These are phyloP conservation scores for Alternaria angustiovoidea DNA, from an alignment of 2,329 filamentous ascomycete species.

Conservation along the genomic window DNA sequence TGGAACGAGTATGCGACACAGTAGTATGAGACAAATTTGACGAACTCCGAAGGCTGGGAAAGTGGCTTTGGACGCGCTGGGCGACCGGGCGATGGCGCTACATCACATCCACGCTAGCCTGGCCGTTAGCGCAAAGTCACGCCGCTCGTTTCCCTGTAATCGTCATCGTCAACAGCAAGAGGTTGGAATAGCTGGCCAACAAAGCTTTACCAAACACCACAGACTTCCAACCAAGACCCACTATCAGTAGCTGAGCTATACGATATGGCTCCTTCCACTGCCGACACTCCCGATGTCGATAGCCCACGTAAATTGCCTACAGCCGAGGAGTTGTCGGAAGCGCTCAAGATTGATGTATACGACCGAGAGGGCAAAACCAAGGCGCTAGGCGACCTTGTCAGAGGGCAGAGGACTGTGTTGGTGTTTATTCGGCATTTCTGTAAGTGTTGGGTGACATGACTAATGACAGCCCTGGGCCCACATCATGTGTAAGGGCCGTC, in stretches of 20 bases:
- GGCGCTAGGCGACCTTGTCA: conserved; percentile 22
- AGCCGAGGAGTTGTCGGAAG: conserved; percentile 22
- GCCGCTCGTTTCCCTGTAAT: neutral
- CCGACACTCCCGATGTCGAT: neutral
- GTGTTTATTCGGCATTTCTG: conserved; percentile 36
- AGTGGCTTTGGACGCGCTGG: neutral
- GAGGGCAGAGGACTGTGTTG: conserved; percentile 26
- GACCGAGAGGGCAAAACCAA: conserved; percentile 24
- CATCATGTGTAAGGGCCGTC: too few species aligned
- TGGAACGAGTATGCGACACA: neutral
- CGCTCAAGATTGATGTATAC: conserved; percentile 25
- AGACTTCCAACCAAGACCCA: neutral
- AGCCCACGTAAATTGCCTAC: conserved; percentile 6
- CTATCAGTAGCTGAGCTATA: neutral
- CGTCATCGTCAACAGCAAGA: neutral
- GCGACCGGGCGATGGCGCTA: neutral
- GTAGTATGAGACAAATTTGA: neutral
- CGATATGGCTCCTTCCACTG: neutral
- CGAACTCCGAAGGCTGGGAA: neutral
- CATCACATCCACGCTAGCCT: neutral
- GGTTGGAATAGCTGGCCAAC: neutral
- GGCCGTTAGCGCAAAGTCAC: neutral
- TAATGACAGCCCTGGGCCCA: neutral
- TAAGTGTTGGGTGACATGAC: conserved; percentile 11
- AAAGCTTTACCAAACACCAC: neutral